A percentile compares a stretch with the other conserved stretches of the same genome.
Conservation (phyloP, 768 basidiomycete genomes). For the Termitomyces sp. region DNA sequence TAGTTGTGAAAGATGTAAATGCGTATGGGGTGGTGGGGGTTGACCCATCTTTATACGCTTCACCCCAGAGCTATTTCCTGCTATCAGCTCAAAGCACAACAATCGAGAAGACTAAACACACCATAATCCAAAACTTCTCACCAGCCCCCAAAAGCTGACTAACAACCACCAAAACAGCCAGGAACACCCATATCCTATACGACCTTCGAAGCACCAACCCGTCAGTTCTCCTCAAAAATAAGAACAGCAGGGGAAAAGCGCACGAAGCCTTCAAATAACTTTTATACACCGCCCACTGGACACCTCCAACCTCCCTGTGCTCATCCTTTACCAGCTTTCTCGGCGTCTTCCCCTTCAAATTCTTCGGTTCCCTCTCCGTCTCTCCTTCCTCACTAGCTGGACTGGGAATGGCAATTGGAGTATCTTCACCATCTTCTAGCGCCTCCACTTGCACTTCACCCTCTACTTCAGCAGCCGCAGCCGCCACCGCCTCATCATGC, state of each 20-base stretch:
- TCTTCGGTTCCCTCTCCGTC: too few species aligned
- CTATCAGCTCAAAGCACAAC: neutral
- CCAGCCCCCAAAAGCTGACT: constrained; percentile 50
- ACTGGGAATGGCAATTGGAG: too few species aligned
- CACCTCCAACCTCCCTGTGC: constrained; percentile 74
- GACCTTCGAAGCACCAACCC: constrained; percentile 35
- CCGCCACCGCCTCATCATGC: constrained; percentile 23
- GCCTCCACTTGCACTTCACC: constrained; percentile 35
- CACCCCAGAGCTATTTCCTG: constrained; percentile 54
- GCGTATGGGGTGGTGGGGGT: constrained; percentile 24
- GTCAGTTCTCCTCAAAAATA: neutral
- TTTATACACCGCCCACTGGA: constrained; percentile 73
- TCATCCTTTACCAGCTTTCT: constrained; percentile 79
- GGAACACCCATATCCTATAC: constrained; percentile 63
- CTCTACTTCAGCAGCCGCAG: constrained; percentile 15
- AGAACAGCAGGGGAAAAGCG: constrained; percentile 25
- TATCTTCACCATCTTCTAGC: constrained; percentile 10
- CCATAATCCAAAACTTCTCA: constrained; percentile 78
- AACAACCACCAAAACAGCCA: constrained; percentile 44
- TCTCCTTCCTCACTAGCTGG: constrained; percentile 23
- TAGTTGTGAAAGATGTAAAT: constrained; percentile 32
- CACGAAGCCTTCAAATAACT: constrained; percentile 72
- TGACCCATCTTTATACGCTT: constrained; percentile 42
- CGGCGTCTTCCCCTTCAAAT: constrained; percentile 59
- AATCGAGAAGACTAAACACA: constrained; percentile 24